Base-by-base conservation (phyloP, 306 rosid genomes). In the Ormosia emarginata region DNA sequence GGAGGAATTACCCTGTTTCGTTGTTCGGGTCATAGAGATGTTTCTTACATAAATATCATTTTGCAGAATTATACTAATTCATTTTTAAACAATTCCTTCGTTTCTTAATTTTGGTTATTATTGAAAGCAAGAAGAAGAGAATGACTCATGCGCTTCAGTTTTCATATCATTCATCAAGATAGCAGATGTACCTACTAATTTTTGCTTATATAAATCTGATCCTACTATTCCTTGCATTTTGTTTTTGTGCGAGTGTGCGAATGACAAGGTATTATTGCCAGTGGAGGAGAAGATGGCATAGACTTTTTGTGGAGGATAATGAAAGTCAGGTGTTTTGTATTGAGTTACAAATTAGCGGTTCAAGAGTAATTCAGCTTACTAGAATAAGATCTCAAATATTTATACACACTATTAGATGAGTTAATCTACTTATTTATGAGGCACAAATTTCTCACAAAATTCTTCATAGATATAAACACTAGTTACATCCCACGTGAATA, bases 201-300 rank as follows among this genome's bases (percentile, higher is more conserved):
- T 78, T 4, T 39, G 12, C 44, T 24, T 67, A 5, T 34, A 37
- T 15, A 41, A 39, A 9, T 40, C 59, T 56, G 34, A 39, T 58
- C 72, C 36, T 71, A 15, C 29, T 49, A 14, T 24, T 24, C 24
- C 24, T 1, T 24, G 24, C 24, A 24, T 24, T 24, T 24, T 24
- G 24, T 24, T 24, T 24, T 81, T 79, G 36, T 67, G 57, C 52
- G 32, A 69, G 49, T 77, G 17, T 64, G 79, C 79, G 89, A 92
- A n/a, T n/a, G 97, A 75, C 87, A 88, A 24, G 92, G 88, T 61
- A 88, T 92, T 52, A 87, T 92, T 79, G 91, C 90, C 49, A 92
- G 89, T 85, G 97, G 97, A 78, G 97, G 94, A 77, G 97, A 92
- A 67, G 97, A 92, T 81, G 85, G 86, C 63, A 88, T 90, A 44